Base-by-base conservation (phyloP, 2,329 filamentous ascomycete species). In the Botrytis deweyae region DNA sequence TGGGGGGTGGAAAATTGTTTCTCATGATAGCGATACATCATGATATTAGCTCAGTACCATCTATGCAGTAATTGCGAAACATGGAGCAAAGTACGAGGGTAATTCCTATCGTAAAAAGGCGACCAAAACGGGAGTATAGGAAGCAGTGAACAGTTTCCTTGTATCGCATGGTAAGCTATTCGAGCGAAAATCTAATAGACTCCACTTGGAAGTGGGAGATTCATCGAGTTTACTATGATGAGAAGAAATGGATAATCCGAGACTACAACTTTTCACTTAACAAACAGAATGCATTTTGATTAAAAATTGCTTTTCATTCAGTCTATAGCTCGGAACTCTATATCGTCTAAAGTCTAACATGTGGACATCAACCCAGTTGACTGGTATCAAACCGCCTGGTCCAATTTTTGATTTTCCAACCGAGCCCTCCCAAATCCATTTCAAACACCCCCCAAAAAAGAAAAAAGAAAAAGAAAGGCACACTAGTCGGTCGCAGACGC, bases 1-100 rank as follows among this genome's bases (percentile, higher is more conserved):
- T 29, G n/a, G n/a, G 0, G 7, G 14, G 9, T 55, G 52, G 0
- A 0, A 1, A 9, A 29, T 18, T 3, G 14, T 2, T 4, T 18
- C 2, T 55, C 14, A 29, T 7, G 0, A 55, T 8, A 4, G 6
- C 3, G 6, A 29, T 9, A 9, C 2, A 29, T 58, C 12, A 29
- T 55, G 12, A 55, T 16, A 29, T 2, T n/a, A 2, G 6, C 52
- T 29, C n/a, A 6, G n/a, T 18, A 29, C 6, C 4, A 4, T 7
- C 1, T 3, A 55, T 33, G 33, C 33, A 33, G 14, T 18, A 55
- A 55, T 55, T 29, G 14, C 3, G n/a, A 55, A 8, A 55, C n/a
- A 55, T 29, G n/a, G 3, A 29, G n/a, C 2, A 52, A 52, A 52
- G 14, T 14, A 55, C 5, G 0, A 55, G 1, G n/a, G 5, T 18